These are phyloP conservation scores for Jasminum sambac DNA, from an alignment of 257 asterid genomes.

Conservation along the genomic window DNA sequence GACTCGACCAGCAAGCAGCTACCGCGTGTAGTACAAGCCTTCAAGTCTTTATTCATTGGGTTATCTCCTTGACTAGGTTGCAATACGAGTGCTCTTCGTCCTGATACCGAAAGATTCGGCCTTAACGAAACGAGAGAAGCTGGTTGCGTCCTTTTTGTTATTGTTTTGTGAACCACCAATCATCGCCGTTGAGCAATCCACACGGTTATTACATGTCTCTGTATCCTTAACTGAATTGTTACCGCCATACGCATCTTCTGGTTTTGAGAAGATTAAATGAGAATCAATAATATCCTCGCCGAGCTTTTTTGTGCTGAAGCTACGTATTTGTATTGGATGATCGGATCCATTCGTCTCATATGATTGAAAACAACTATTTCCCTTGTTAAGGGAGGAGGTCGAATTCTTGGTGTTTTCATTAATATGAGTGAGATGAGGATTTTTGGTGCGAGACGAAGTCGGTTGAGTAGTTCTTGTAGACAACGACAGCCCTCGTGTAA, in stretches of 20 bases:
- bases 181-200: not conserved
- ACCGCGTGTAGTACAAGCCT: not conserved
- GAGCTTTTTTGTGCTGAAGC: not conserved
- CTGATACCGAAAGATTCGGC: not conserved
- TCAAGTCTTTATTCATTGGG: not conserved
- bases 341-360: not conserved
- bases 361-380: not conserved
- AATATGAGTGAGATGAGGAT: too few relatives aligned
- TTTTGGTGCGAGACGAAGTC: not conserved
- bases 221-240: not conserved
- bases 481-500: not conserved
- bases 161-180: not conserved
- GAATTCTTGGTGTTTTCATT: not conserved
- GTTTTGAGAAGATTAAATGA: not conserved
- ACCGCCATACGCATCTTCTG: not conserved
- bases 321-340: not conserved
- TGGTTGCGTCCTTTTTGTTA: not conserved
- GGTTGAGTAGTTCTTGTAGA: not conserved
- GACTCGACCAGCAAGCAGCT: not conserved
- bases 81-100: not conserved
- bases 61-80: not conserved
- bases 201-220: not conserved
- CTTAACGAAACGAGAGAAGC: not conserved
- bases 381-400: not conserved
- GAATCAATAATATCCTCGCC: not conserved